phyloP scores from a whole-genome alignment of 495 filamentous ascomycete species.

The Oidiodendron maius region DNA sequence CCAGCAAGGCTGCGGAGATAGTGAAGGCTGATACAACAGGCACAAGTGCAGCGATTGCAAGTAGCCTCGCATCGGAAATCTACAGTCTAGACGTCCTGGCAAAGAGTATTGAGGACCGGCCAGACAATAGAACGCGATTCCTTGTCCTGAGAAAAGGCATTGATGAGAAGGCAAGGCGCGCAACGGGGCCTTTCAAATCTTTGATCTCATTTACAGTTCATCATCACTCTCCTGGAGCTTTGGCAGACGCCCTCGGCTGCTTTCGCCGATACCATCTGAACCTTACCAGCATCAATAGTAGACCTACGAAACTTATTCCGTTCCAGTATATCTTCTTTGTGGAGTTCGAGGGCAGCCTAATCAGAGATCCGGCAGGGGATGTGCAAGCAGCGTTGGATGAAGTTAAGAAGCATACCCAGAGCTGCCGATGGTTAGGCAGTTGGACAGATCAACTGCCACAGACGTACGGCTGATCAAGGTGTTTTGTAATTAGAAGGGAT shows the following conservation, averaged over 20 bases:
- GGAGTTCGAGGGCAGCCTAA: constrained; percentile 64
- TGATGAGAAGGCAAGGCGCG: constrained; percentile 9
- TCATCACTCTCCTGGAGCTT: constrained; percentile 69
- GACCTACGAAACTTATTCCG: constrained; percentile 66
- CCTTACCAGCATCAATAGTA: constrained; percentile 81
- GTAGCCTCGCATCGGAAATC: constrained; percentile 60
- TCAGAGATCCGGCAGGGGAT: constrained; percentile 40
- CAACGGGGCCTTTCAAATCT: constrained; percentile 43
- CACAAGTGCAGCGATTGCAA: constrained; percentile 70
- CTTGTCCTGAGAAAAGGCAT: constrained; percentile 58
- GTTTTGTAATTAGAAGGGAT: too few species aligned
- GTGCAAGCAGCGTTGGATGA: constrained; percentile 46
- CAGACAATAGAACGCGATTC: constrained; percentile 85
- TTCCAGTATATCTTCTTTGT: constrained; percentile 97
- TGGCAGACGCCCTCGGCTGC: constrained; percentile 73
- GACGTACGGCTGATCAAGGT: too few species aligned
- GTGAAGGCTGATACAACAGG: constrained; percentile 54
- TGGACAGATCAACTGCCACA: constrained; percentile 37
- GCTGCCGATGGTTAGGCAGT: constrained; percentile 49
- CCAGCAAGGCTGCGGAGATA: constrained; percentile 73
- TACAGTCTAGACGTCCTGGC: constrained; percentile 64
- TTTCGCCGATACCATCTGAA: constrained; percentile 71
- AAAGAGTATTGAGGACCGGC: constrained; percentile 71
- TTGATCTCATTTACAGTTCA: constrained; percentile 77
- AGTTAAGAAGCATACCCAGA: constrained; percentile 36